phyloP scores from a whole-genome alignment of 108 stramenopile species.

The Nitzschia sp. region DNA sequence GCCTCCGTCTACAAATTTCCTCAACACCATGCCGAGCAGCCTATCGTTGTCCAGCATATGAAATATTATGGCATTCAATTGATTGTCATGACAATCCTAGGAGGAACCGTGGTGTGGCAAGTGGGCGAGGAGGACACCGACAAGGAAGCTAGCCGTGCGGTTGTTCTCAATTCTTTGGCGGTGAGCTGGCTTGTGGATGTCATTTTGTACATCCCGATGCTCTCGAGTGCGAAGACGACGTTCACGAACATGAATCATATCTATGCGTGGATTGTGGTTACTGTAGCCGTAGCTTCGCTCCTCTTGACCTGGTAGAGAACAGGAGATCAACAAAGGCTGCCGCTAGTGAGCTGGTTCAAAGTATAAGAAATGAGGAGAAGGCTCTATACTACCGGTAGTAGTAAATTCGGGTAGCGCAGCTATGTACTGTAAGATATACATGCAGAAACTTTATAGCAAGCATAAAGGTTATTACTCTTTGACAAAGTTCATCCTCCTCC shows the following conservation, averaged over 20 bases:
- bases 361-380: no score
- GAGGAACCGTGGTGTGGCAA: background rate
- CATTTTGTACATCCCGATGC: background rate
- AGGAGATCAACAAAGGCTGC: no score
- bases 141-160: background rate
- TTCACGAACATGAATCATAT: background rate
- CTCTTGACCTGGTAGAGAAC: no score
- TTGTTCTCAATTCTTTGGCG: background rate
- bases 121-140: background rate
- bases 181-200: background rate
- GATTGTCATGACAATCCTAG: background rate
- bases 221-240: background rate
- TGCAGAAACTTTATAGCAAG: no score
- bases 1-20: background rate
- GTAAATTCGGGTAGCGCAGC: no score
- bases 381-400: no score
- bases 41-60: background rate
- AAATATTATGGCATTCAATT: background rate
- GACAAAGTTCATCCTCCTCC: no score
- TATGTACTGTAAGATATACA: no score
- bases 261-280: background rate
- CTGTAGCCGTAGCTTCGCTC: no score
- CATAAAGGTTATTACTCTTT: no score
- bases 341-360: no score
- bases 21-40: background rate